phyloP scores from a whole-genome alignment of 176 grass and related monocot genomes.

The Thinopyrum elongatum region DNA sequence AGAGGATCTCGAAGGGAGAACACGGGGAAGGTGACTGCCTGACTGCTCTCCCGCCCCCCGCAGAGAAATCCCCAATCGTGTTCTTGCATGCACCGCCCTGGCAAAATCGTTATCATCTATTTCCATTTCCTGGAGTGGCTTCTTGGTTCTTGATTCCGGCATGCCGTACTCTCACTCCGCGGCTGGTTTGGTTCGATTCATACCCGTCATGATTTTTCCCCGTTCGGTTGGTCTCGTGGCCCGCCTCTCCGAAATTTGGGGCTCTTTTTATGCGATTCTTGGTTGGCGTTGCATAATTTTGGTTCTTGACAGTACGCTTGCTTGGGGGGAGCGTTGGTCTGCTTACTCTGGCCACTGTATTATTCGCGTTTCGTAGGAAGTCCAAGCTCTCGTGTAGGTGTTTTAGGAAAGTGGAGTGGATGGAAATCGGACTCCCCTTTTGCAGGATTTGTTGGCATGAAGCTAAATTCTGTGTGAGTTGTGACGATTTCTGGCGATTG shows the following conservation, averaged over 20 bases:
- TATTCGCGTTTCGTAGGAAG: slow-evolving; percentile 3
- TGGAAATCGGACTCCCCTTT: slow-evolving; percentile 10
- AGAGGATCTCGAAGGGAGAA: slow-evolving; percentile 16
- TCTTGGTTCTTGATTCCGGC: slow-evolving; percentile 21
- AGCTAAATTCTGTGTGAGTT: neutral
- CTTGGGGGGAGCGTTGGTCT: neutral
- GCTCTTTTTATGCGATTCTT: neutral
- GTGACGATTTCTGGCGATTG: slow-evolving; percentile 9
- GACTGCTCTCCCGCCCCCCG: neutral
- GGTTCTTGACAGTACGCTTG: neutral
- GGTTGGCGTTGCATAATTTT: neutral
- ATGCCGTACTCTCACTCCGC: neutral
- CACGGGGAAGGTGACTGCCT: slow-evolving; percentile 23
- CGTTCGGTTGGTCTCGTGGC: neutral
- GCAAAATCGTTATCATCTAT: neutral
- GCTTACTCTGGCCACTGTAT: neutral
- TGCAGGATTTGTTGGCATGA: slow-evolving; percentile 23
- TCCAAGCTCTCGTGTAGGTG: slow-evolving; percentile 3
- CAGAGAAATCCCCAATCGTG: slow-evolving; percentile 29
- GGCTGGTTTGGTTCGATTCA: neutral
- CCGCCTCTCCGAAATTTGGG: slow-evolving; percentile 1
- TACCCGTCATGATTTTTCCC: neutral
- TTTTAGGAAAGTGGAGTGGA: slow-evolving; percentile 10
- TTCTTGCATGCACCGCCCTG: slow-evolving; percentile 27
- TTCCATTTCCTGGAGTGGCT: slow-evolving; percentile 13